Conservation (phyloP, 345 rosid species). For the Heritiera fomes region DNA sequence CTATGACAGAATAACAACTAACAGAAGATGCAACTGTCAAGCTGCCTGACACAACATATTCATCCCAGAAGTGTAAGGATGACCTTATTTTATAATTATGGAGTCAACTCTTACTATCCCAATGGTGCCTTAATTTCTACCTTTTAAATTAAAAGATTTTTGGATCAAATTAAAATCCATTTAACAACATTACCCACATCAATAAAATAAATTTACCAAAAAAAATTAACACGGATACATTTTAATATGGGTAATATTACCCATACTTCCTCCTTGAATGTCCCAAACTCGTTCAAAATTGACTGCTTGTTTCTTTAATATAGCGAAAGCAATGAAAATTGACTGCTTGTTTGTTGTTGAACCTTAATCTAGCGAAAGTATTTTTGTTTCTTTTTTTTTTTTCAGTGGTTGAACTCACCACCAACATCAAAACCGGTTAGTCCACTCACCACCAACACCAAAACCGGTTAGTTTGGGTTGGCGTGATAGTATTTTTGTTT, state of each 20-base stretch:
- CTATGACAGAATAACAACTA: conserved; percentile 2
- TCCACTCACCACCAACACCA: too few species aligned
- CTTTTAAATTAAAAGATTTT: not conserved
- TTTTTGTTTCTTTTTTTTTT: not conserved
- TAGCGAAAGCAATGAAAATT: not conserved
- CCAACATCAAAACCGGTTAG: too few species aligned
- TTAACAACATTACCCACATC: not conserved
- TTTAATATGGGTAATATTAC: not conserved
- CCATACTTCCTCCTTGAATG: not conserved
- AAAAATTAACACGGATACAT: not conserved
- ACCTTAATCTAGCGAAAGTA: not conserved
- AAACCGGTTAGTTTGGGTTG: too few species aligned
- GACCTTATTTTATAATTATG: not conserved
- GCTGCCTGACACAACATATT: not conserved
- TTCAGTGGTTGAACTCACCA: too few species aligned
- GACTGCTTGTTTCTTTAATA: not conserved
- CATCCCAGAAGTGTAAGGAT: not conserved
- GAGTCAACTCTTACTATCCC: not conserved
- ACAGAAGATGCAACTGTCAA: not conserved
- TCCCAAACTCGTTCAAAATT: not conserved
- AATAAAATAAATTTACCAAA: not conserved
- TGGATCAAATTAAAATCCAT: not conserved
- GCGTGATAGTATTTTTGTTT: not conserved
- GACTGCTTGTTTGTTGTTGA: not conserved
- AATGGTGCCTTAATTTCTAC: not conserved